Percentiles rank a stretch among this genome's conserved stretches.
phyloP scores from a whole-genome alignment of 305 asterid genomes.

The Plantago lanceolata region DNA sequence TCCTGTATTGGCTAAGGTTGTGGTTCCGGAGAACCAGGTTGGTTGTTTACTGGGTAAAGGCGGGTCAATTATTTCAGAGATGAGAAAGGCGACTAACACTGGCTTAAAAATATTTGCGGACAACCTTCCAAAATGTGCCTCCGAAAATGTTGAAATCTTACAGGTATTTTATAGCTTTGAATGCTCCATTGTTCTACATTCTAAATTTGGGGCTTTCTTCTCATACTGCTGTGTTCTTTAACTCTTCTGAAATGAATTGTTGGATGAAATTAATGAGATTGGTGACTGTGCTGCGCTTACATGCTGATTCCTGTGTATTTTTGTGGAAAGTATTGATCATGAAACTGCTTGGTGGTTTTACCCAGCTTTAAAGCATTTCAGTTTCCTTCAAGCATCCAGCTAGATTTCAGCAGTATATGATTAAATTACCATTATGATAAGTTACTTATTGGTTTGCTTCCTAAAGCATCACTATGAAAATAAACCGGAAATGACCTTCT shows the following conservation, averaged over 20 bases:
- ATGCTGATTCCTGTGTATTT: too few species aligned
- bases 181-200: background rate
- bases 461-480: too few species aligned
- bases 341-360: too few species aligned
- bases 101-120: conserved; percentile 46
- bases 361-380: too few species aligned
- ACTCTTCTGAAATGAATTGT: background rate
- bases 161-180: conserved; percentile 39
- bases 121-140: conserved; percentile 56
- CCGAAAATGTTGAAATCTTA: conserved; percentile 48
- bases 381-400: too few species aligned
- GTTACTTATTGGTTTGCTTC: too few species aligned
- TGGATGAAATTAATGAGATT: too few species aligned
- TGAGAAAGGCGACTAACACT: conserved; percentile 64
- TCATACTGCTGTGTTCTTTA: background rate
- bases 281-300: too few species aligned
- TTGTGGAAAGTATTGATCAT: too few species aligned
- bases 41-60: conserved; percentile 82
- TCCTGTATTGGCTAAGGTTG: conserved; percentile 43
- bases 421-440: too few species aligned
- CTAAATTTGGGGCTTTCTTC: background rate
- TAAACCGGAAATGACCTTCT: too few species aligned
- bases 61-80: conserved; percentile 59
- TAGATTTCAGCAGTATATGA: too few species aligned
- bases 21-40: conserved; percentile 49